These are phyloP conservation scores for Sphaerulina musiva DNA, from an alignment of 2,329 filamentous ascomycete genomes.

Conservation along the genomic window DNA sequence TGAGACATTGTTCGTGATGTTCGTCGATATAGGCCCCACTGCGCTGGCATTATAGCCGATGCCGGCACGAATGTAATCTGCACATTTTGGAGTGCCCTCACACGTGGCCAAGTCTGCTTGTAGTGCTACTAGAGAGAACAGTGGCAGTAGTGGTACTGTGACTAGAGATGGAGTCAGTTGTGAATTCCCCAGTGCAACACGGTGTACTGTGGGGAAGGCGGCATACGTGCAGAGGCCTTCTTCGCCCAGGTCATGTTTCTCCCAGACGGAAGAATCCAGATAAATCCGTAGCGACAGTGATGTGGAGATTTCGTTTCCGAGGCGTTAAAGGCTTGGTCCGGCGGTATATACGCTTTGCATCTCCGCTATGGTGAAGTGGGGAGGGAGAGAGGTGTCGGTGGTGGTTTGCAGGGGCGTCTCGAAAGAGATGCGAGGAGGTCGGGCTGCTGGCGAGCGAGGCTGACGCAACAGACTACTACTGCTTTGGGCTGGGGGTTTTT, in stretches of 20 bases:
- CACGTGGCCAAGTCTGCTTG: not conserved
- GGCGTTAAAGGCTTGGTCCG: not conserved
- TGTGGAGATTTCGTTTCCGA: not conserved
- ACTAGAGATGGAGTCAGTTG: not conserved
- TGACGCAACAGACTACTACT: too few species aligned
- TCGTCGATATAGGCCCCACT: not conserved
- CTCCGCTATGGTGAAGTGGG: not conserved
- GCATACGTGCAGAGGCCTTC: slow-evolving; percentile 5
- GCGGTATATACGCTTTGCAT: not conserved
- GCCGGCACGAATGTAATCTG: slow-evolving; percentile 15
- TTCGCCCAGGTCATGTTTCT: slow-evolving; percentile 1
- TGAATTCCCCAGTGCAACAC: not conserved
- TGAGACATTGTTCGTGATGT: not conserved
- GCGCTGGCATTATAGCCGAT: not conserved
- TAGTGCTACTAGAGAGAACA: not conserved
- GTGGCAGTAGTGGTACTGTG: not conserved
- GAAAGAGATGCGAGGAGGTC: not conserved
- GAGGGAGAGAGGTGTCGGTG: not conserved
- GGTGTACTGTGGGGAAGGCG: not conserved
- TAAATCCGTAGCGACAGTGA: slow-evolving; percentile 4
- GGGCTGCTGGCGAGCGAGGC: too few species aligned
- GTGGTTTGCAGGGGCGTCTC: not conserved
- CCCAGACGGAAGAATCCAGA: not conserved
- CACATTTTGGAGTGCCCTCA: not conserved
- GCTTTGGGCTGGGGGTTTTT: too few species aligned